A percentile compares a stretch with the other conserved stretches of the same genome.
phyloP scores from a whole-genome alignment of 805 yeast species.

The Candida cerambycidarum region DNA sequence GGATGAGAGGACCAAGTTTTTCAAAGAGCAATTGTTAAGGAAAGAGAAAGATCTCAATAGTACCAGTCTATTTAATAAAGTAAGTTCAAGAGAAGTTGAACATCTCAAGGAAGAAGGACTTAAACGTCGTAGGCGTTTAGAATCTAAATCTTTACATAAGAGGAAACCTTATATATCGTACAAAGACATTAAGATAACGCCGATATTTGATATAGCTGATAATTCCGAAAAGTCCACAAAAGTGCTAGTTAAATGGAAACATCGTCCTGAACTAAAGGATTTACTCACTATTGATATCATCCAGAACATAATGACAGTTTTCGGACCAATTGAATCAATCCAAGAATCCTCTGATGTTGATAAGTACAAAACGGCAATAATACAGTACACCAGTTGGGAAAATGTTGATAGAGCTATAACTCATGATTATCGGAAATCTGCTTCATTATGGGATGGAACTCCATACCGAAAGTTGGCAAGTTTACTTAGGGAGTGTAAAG shows the following conservation, averaged over 20 bases:
- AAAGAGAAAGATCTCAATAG: conserved; percentile 18
- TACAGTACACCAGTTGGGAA: conserved; percentile 27
- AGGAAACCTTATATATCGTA: conserved; percentile 19
- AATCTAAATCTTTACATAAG: conserved; percentile 13
- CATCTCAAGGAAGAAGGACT: conserved; percentile 29
- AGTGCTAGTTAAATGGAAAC: conserved; percentile 44
- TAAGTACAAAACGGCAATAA: conserved; percentile 28
- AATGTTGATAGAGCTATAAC: conserved; percentile 34
- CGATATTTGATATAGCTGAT: conserved; percentile 4
- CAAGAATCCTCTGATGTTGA: conserved; percentile 1
- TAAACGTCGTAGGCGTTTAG: conserved; percentile 23
- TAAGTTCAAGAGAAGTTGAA: conserved; percentile 14
- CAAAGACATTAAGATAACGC: conserved; percentile 17
- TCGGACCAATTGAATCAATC: conserved; percentile 36
- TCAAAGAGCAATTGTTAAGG: conserved; percentile 28
- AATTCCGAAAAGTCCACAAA: conserved; percentile 3
- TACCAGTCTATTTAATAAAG: conserved; percentile 5
- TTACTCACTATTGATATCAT: conserved; percentile 33
- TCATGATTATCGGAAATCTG: conserved; percentile 44
- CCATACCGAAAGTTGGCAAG: conserved; percentile 47
- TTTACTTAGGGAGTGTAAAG: conserved; percentile 37
- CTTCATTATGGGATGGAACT: conserved; percentile 46
- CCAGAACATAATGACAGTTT: conserved; percentile 41
- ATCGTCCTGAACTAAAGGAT: conserved; percentile 33
- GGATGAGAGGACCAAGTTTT: conserved; percentile 24